A percentile compares a stretch with the other conserved stretches of the same genome.
Conservation (phyloP, 495 filamentous ascomycete species). For the Amphirosellinia nigrospora region DNA sequence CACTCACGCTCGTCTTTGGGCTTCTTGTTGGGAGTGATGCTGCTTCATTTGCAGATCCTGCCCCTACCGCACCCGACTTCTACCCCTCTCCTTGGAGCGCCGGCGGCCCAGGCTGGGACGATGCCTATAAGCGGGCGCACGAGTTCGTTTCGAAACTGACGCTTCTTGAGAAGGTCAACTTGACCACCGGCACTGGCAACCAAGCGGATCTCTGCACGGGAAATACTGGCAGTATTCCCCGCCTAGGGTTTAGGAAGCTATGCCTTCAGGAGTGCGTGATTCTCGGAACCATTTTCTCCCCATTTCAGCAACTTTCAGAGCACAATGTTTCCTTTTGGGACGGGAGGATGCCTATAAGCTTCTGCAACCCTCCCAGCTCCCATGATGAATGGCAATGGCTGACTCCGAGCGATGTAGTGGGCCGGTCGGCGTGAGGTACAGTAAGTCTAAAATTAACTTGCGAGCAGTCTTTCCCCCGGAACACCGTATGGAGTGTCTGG, state of each 20-base stretch:
- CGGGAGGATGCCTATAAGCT: too few relatives aligned
- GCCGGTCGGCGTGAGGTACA: constrained; percentile 53
- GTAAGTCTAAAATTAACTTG: constrained; percentile 28
- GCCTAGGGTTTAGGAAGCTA: constrained; percentile 53
- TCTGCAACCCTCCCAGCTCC: too few relatives aligned
- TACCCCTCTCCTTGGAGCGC: constrained; percentile 80
- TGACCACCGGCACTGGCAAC: constrained; percentile 80
- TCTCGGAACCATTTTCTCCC: too few relatives aligned
- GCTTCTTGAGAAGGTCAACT: constrained; percentile 79
- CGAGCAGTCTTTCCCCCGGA: not conserved
- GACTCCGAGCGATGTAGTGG: too few relatives aligned
- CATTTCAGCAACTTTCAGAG: too few relatives aligned
- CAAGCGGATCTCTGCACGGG: constrained; percentile 75
- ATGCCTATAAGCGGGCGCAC: constrained; percentile 78
- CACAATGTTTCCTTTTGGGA: too few relatives aligned
- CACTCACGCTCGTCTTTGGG: constrained; percentile 27
- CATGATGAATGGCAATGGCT: too few relatives aligned
- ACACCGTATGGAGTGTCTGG: not conserved
- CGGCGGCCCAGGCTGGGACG: constrained; percentile 71
- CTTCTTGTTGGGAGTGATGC: constrained; percentile 22
- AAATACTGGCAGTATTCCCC: constrained; percentile 62
- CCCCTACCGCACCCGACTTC: constrained; percentile 54
- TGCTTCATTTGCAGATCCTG: constrained; percentile 38
- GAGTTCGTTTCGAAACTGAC: constrained; percentile 76
- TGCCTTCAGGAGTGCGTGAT: constrained; percentile 60